Conservation (phyloP, 1,284 basidiomycete species). For the Dichomitus squalens region DNA sequence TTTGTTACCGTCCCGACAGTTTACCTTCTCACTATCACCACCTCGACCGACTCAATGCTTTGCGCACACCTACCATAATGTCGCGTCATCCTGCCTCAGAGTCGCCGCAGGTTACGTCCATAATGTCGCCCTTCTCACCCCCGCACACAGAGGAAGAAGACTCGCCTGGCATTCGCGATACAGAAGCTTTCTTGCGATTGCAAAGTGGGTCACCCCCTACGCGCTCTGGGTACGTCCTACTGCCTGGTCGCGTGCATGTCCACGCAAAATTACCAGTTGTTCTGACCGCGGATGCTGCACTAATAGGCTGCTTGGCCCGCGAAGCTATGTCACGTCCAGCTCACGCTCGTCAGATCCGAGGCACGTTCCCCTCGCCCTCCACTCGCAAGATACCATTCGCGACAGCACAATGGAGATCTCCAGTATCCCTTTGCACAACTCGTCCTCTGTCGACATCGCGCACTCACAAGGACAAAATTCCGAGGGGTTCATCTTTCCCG, state of each 20-base stretch:
- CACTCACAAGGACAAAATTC: neutral
- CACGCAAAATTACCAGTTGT: no score
- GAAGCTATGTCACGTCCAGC: slow-evolving; percentile 37
- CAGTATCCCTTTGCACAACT: slow-evolving; percentile 45
- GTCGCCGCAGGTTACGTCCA: neutral
- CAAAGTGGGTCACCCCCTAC: slow-evolving; percentile 20
- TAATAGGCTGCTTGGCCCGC: neutral
- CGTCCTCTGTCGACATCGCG: slow-evolving; percentile 1
- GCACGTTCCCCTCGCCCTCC: slow-evolving; percentile 35
- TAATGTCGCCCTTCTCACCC: neutral
- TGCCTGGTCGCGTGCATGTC: neutral
- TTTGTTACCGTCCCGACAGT: neutral
- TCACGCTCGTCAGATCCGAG: slow-evolving; percentile 31
- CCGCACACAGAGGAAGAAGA: neutral
- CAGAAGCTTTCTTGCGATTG: slow-evolving; percentile 18
- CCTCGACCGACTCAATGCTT: slow-evolving; percentile 1
- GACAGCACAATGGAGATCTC: slow-evolving; percentile 67
- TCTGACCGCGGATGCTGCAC: neutral
- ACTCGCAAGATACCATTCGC: slow-evolving; percentile 65
- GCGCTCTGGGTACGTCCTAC: slow-evolving; percentile 15
- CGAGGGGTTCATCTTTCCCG: slow-evolving; percentile 45
- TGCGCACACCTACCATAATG: slow-evolving; percentile 11
- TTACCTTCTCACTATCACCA: neutral
- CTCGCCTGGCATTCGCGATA: slow-evolving; percentile 16
- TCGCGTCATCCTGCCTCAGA: slow-evolving; percentile 9